Evolutionary conservation across 768 basidiomycete species (phyloP).

Genomic region (Kwoniella shandongensis): DNA sequence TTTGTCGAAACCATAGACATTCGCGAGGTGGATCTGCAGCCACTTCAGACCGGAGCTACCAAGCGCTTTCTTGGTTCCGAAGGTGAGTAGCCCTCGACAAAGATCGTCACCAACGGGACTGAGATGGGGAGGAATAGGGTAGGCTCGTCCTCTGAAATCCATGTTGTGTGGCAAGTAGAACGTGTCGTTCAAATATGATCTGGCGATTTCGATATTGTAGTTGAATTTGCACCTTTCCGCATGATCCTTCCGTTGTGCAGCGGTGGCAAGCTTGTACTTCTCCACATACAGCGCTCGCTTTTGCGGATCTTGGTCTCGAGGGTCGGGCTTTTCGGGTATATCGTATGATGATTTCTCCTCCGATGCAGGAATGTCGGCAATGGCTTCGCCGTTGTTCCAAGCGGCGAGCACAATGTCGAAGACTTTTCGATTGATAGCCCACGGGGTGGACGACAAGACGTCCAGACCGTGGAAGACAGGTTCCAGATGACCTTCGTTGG

Average conservation of each 20-base stretch:
- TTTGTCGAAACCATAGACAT: constrained; percentile 92
- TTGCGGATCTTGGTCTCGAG: constrained; percentile 61
- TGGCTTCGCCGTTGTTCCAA: constrained; percentile 80
- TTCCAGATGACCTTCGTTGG: constrained; percentile 71
- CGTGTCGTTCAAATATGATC: constrained; percentile 80
- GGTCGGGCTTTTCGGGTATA: constrained; percentile 60
- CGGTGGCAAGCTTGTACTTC: constrained; percentile 60
- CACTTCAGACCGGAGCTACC: constrained; percentile 83
- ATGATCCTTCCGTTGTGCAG: constrained; percentile 76
- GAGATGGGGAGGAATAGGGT: constrained; percentile 92
- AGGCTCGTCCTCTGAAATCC: constrained; percentile 96
- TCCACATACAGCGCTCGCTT: constrained; percentile 60
- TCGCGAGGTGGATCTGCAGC: constrained; percentile 94
- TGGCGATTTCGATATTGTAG: constrained; percentile 94
- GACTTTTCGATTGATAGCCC: constrained; percentile 77
- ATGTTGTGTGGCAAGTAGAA: constrained; percentile 94
- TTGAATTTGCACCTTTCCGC: constrained; percentile 89
- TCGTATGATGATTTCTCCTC: constrained; percentile 56
- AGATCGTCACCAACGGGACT: constrained; percentile 96
- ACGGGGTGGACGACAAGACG: constrained; percentile 82
- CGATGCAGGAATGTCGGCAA: constrained; percentile 81
- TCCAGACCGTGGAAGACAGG: constrained; percentile 85
- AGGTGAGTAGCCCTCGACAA: constrained; percentile 74
- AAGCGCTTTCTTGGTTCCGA: constrained; percentile 74
- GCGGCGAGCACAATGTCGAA: constrained; percentile 73